phyloP scores from a whole-genome alignment of 352 stramenopile genomes.

The Lagenidium sp. region DNA sequence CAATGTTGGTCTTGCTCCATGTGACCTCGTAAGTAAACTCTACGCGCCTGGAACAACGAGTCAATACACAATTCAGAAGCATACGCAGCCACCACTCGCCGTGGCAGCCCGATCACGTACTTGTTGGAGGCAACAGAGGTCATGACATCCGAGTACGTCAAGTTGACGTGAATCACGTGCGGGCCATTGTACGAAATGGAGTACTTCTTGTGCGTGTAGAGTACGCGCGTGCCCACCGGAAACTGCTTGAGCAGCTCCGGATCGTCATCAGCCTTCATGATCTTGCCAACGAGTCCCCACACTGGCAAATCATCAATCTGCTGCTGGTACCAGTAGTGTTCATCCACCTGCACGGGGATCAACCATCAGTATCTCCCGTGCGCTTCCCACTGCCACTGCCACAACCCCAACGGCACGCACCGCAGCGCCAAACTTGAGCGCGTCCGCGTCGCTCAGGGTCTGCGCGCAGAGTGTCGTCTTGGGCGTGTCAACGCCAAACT shows the following conservation, averaged over 20 bases:
- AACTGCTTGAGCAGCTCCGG: conserved; percentile 75
- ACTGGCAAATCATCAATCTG: conserved; percentile 98
- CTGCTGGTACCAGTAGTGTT: conserved; percentile 99
- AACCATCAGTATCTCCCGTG: background rate
- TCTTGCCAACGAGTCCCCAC: conserved; percentile 98
- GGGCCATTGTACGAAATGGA: conserved; percentile 96
- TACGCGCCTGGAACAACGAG: conserved; percentile 36
- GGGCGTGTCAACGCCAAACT: conserved; percentile 64
- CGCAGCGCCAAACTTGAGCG: conserved; percentile 68
- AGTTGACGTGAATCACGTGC: conserved; percentile 97
- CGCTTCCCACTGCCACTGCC: background rate
- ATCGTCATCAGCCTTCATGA: conserved; percentile 87
- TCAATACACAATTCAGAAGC: no score
- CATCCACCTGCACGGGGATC: conserved; percentile 68
- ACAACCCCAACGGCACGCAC: conserved; percentile 15
- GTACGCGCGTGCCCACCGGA: conserved; percentile 66
- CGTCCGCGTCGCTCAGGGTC: conserved; percentile 59
- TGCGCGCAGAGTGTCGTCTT: conserved; percentile 68
- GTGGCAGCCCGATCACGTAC: no score
- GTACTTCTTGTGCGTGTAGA: conserved; percentile 97
- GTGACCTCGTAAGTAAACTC: conserved; percentile 93
- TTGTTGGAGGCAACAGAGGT: conserved; percentile 83
- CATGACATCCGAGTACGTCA: conserved; percentile 90
- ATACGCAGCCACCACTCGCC: no score
- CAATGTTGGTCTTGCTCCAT: conserved; percentile 88